phyloP scores from a whole-genome alignment of 257 asterid species.

The Penstemon newberryi region DNA sequence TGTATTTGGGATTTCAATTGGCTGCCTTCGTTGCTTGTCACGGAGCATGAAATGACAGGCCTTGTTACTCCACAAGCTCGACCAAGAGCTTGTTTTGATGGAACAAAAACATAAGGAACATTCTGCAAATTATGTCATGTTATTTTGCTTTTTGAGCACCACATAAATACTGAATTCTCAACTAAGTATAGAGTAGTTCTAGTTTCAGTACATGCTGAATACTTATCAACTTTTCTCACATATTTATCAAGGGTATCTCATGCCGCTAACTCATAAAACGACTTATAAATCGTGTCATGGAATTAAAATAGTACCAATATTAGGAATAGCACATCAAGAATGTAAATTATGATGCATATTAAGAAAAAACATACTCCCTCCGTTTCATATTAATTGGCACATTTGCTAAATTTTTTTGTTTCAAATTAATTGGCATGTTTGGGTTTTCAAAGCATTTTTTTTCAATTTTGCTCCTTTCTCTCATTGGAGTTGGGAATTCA shows the following conservation, averaged over 20 bases:
- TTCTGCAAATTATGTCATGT: constrained; percentile 40
- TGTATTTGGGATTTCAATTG: constrained; percentile 88
- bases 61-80: constrained; percentile 94
- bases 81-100: constrained; percentile 84
- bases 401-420: too few relatives aligned
- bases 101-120: constrained; percentile 71
- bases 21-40: constrained; percentile 84
- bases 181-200: background rate
- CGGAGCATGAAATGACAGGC: constrained; percentile 88
- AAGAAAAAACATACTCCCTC: too few relatives aligned
- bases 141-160: background rate
- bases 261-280: background rate
- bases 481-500: too few relatives aligned
- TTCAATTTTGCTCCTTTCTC: too few relatives aligned
- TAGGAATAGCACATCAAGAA: background rate
- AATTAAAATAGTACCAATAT: background rate
- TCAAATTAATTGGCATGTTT: too few relatives aligned
- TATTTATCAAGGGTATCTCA: background rate
- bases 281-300: background rate
- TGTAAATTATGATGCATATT: background rate
- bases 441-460: too few relatives aligned
- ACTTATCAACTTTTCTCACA: background rate
- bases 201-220: background rate
- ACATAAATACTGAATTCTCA: background rate
- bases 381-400: too few relatives aligned